Base-by-base conservation (phyloP, 306 rosid genomes). In the Senna siamea region DNA sequence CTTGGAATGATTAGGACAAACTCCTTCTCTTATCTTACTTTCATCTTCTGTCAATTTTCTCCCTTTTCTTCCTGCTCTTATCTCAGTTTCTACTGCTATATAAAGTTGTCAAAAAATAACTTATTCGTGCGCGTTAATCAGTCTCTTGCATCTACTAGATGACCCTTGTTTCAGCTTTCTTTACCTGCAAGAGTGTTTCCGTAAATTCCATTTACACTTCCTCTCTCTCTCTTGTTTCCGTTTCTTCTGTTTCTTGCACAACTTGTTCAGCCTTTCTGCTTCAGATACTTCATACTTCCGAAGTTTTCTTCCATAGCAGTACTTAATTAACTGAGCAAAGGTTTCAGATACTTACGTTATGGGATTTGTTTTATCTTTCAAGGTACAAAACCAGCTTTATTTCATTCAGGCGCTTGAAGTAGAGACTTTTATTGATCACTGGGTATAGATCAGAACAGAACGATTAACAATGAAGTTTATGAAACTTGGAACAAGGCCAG, bases 401-500 rank as follows among this genome's bases (percentile, higher is more conserved):
- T 73, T 79, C 68, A 62, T 58, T 79, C 89, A 74, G 78, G 69
- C 35, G 3, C 58, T 26, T 79, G 73, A 81, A 79, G 85, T 67
- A 66, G 81, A 46, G 77, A 55, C 52, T 81, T 72, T 63, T 28
- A 46, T 56, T 69, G 61, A 67, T 59, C 69, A 70, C 67, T 80
- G 78, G 82, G 19, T 11, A 64, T 58, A 79, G 76, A 60, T 44
- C 70, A 67, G 53, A 60, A 48, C 70, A 67, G 53, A 62, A 17
- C 30, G 40, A 78, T 44, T 65, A 66, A 84, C 30, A 60, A 94
- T 94, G 99, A 94, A 94, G 96, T 94, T 88, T 79, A 92, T 94
- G 99, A 94, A 94, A 88, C 84, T 94, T 84, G 99, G 99, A 66
- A 89, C 93, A 54, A 88, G 90, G 86, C 90, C 89, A 2, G 97